These are phyloP conservation scores for Escovopsis sp. DNA, from an alignment of 2,329 filamentous ascomycete genomes.

Conservation along the genomic window DNA sequence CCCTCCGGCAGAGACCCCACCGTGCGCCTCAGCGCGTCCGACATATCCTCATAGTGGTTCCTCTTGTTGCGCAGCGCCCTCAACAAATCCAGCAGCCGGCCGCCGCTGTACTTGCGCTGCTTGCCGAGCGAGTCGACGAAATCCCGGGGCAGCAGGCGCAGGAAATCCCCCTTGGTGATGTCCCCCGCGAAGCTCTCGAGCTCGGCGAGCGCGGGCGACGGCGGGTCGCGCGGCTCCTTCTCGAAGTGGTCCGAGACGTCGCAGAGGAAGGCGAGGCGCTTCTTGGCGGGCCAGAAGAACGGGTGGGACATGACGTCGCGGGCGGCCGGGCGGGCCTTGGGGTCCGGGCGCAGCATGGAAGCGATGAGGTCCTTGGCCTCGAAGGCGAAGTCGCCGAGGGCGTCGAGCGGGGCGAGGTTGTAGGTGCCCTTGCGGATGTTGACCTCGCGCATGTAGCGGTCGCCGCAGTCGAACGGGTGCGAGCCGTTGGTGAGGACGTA, in stretches of 20 bases:
- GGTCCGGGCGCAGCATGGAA: slow-evolving; percentile 52
- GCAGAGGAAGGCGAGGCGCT: slow-evolving; percentile 82
- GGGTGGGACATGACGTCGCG: slow-evolving; percentile 77
- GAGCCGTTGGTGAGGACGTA: slow-evolving; percentile 89
- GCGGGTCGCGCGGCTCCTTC: slow-evolving; percentile 73
- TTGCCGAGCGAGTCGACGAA: slow-evolving; percentile 86
- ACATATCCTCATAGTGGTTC: slow-evolving; percentile 96
- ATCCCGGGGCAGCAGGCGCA: slow-evolving; percentile 56
- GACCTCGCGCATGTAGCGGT: slow-evolving; percentile 87
- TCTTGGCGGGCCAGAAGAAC: slow-evolving; percentile 90
- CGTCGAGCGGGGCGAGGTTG: slow-evolving; percentile 53
- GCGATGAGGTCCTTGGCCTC: slow-evolving; percentile 79
- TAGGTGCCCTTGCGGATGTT: slow-evolving; percentile 89
- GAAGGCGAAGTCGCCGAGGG: slow-evolving; percentile 66
- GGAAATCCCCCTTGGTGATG: slow-evolving; percentile 58
- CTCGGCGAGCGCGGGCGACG: slow-evolving; percentile 48
- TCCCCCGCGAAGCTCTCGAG: slow-evolving; percentile 38
- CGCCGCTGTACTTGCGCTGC: slow-evolving; percentile 86
- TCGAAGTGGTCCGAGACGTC: slow-evolving; percentile 96
- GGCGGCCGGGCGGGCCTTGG: slow-evolving; percentile 51
- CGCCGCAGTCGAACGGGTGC: slow-evolving; percentile 89
- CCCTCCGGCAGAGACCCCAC: slow-evolving; percentile 66
- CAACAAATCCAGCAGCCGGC: slow-evolving; percentile 68
- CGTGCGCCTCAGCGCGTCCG: slow-evolving; percentile 51
- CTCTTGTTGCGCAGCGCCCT: slow-evolving; percentile 88